These are phyloP conservation scores for Botrytis hyacinthi DNA, from an alignment of 2,329 filamentous ascomycete genomes.

Conservation along the genomic window DNA sequence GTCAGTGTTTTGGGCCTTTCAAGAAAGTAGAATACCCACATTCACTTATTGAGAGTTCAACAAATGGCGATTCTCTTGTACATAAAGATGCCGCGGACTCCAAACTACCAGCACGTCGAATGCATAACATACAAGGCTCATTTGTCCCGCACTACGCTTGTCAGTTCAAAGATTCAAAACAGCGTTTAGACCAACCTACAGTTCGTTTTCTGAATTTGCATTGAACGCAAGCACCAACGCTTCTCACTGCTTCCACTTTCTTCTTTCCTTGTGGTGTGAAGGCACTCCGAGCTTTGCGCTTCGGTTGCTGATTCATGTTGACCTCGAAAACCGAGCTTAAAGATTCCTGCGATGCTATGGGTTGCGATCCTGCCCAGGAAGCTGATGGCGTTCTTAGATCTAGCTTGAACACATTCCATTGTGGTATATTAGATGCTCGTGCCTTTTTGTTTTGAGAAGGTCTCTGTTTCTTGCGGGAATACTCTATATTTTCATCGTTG, in stretches of 20 bases:
- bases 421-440: neutral
- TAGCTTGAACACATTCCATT: constrained; percentile 10
- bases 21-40: neutral
- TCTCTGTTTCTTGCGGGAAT: neutral
- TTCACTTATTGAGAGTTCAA: constrained; percentile 21
- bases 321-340: constrained; percentile 20
- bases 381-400: constrained; percentile 6
- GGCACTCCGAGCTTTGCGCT: constrained; percentile 19
- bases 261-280: constrained; percentile 22
- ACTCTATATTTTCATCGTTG: neutral
- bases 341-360: constrained; percentile 14
- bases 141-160: constrained; percentile 15
- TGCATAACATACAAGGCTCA: constrained; percentile 18
- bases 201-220: constrained; percentile 36
- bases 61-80: constrained; percentile 20
- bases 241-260: constrained; percentile 29
- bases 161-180: neutral
- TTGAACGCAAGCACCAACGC: constrained; percentile 35
- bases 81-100: constrained; percentile 14
- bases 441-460: neutral
- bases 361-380: neutral
- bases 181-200: constrained; percentile 21
- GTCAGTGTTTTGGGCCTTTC: neutral
- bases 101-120: constrained; percentile 7
- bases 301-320: constrained; percentile 9